Percentiles rank a stretch among this genome's conserved stretches.
These are phyloP conservation scores for Trichoderma oligosporum DNA, from an alignment of 2,329 filamentous ascomycete genomes.

Conservation along the genomic window DNA sequence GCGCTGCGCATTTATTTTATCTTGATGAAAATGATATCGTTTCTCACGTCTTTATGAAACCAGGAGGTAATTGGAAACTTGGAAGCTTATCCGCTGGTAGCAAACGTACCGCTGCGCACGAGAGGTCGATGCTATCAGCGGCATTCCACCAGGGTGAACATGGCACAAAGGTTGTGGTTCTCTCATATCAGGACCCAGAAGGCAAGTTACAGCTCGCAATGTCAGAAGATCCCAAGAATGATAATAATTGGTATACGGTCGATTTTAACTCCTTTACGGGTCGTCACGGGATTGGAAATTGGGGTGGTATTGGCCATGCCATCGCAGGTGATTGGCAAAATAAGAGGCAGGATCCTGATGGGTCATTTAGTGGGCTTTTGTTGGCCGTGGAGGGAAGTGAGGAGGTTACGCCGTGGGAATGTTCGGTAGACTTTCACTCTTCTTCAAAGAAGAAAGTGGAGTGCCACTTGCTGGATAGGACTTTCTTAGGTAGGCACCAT, in stretches of 20 bases:
- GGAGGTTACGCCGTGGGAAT: conserved; percentile 23
- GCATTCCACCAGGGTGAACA: conserved; percentile 22
- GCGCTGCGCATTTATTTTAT: conserved; percentile 26
- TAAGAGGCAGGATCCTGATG: not conserved
- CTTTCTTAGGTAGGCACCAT: conserved; percentile 20
- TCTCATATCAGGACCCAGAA: conserved; percentile 22
- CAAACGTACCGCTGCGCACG: conserved; percentile 9
- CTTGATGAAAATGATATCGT: conserved; percentile 21
- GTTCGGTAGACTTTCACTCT: conserved; percentile 20
- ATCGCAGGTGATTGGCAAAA: conserved; percentile 23
- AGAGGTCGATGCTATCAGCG: conserved; percentile 22
- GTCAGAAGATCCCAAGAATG: conserved; percentile 19
- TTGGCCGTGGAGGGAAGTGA: conserved; percentile 21
- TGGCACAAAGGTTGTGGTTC: conserved; percentile 17
- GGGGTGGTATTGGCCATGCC: conserved; percentile 21
- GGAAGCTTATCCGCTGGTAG: conserved; percentile 11
- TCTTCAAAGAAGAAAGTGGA: conserved; percentile 16
- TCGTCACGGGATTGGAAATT: conserved; percentile 17
- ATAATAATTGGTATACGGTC: conserved; percentile 18
- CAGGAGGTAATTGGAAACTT: conserved; percentile 21
- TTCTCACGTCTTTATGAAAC: conserved; percentile 20
- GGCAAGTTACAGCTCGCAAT: conserved; percentile 23
- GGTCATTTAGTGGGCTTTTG: conserved; percentile 14
- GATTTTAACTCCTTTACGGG: conserved; percentile 19
- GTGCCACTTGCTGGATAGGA: conserved; percentile 20